phyloP scores from a whole-genome alignment of 305 asterid genomes.

The Nicotiana rustica region DNA sequence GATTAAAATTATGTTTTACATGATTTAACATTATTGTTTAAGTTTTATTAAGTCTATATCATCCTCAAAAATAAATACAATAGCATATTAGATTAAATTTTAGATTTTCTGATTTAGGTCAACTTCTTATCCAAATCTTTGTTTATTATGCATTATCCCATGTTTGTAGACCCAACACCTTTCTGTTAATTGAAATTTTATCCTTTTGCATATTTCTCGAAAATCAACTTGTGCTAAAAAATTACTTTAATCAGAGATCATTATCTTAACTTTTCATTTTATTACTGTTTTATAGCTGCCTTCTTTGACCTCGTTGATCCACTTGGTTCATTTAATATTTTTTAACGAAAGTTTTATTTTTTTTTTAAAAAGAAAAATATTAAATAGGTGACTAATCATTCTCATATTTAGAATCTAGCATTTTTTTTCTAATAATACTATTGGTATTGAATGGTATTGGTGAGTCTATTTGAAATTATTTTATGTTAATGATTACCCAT shows the following conservation, averaged over 20 bases:
- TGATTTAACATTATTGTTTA: too few species aligned
- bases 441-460: neutral
- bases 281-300: neutral
- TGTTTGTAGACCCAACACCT: neutral
- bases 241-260: neutral
- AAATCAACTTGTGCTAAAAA: neutral
- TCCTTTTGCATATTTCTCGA: neutral
- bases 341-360: neutral
- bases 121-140: too few species aligned
- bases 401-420: neutral
- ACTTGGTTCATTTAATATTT: neutral
- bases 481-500: neutral
- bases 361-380: neutral
- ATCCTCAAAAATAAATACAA: too few species aligned
- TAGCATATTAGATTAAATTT: too few species aligned
- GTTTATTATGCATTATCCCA: too few species aligned
- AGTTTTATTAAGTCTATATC: too few species aligned
- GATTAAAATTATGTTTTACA: too few species aligned
- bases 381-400: neutral
- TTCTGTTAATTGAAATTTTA: neutral
- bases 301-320: neutral
- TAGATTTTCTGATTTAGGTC: too few species aligned
- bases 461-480: constrained; percentile 25
- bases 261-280: neutral
- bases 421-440: too few species aligned